Base-by-base conservation (phyloP, 306 rosid genomes). In the Rubus idaeus region DNA sequence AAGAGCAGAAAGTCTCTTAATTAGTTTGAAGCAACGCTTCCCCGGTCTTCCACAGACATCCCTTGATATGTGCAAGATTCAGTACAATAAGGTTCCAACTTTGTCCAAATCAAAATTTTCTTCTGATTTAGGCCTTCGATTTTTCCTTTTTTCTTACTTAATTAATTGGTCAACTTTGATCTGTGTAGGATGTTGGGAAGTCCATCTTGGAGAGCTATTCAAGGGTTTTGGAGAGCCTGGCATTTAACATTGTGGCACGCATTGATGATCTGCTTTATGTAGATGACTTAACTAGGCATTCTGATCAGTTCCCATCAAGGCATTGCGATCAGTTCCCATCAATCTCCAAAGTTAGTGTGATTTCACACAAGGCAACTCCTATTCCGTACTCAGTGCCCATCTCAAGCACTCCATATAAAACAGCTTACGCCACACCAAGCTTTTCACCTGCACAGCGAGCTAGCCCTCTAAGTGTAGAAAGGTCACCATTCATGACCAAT, bases 181-280 rank as follows among this genome's bases (percentile, higher is more conserved):
- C 26, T 84, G 35, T 80, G 35, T 81, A 96, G 99, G 99, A 96
- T 68, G 89, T 92, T 44, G 99, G 99, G 20, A 91, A 92, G 78
- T 89, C 98, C 23, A 88, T 96, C 68, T 77, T 96, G n/a, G 99
- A 96, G 87, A 92, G 97, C 88, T 96, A 92, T 83, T 96, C 99
- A 0, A 75, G 99, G 76, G 97, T 96, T 11, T 77, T 92, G 76
- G 98, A 92, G 87, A 92, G 98, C 80, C 82, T 96, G 75, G 99
- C 99, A 16, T 96, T 83, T 49, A 96, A 96, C 67, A 82, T 92
- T 5, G 85, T 89, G 20, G 92, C 99, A 0, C 96, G 99, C 13
- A 91, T 92, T 0, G 98, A 96, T n/a, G 99, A 96, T 71, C 87
- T 96, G 12, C 90, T 92, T 26, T 89, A 91, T 4, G 98, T 96